phyloP scores from a whole-genome alignment of 1,139 yeast genomes.

The Taiozyma sp. region DNA sequence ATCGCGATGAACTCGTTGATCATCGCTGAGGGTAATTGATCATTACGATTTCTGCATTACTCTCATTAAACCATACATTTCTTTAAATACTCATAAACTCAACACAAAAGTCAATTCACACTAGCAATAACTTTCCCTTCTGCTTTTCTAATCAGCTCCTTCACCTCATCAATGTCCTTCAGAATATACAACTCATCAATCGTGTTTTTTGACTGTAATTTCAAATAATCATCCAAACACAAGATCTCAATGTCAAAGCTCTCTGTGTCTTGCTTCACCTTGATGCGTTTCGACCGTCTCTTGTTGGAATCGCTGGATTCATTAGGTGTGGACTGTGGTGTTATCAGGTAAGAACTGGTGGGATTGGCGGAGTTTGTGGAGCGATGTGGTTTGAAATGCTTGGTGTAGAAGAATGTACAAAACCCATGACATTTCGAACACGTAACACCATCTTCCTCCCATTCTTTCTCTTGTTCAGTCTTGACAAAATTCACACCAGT shows the following conservation, averaged over 20 bases:
- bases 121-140: not conserved
- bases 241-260: constrained; percentile 6
- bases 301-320: constrained; percentile 1
- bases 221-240: constrained; percentile 22
- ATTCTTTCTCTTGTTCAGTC: constrained; percentile 11
- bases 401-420: constrained; percentile 30
- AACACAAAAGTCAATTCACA: not conserved
- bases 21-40: constrained; percentile 1
- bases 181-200: constrained; percentile 24
- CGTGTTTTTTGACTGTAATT: constrained; percentile 7
- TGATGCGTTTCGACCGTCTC: constrained; percentile 21
- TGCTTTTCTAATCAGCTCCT: constrained; percentile 12
- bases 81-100: not conserved
- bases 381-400: constrained; percentile 9
- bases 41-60: not conserved
- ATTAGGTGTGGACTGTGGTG: constrained; percentile 21
- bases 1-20: constrained; percentile 6
- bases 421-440: constrained; percentile 32
- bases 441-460: constrained; percentile 25
- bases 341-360: constrained; percentile 7
- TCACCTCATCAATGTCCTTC: constrained; percentile 23
- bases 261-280: constrained; percentile 10
- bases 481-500: not conserved
- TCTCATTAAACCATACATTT: not conserved
- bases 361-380: not conserved